phyloP scores from a whole-genome alignment of 768 basidiomycete species.

The Dictyophora rubrovolvata region DNA sequence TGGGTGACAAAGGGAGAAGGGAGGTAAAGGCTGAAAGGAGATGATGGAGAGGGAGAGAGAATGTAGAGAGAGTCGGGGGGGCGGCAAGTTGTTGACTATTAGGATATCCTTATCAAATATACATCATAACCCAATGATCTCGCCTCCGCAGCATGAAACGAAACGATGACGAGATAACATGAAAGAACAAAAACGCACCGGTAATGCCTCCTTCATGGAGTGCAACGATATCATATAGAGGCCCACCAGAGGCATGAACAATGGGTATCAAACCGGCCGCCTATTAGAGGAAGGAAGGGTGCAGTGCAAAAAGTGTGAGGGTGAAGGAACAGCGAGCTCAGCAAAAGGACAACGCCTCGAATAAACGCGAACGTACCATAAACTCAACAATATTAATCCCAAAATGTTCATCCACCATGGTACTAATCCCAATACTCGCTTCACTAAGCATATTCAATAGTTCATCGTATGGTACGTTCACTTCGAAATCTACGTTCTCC shows the following conservation, averaged over 20 bases:
- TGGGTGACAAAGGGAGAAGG: too few species aligned
- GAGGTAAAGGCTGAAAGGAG: too few species aligned
- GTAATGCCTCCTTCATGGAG: conserved; percentile 64
- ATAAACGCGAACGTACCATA: conserved; percentile 52
- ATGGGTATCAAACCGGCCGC: conserved; percentile 91
- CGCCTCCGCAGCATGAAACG: background rate
- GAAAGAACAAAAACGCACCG: conserved; percentile 27
- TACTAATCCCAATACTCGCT: conserved; percentile 81
- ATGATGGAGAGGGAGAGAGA: too few species aligned
- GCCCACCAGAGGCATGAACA: conserved; percentile 88
- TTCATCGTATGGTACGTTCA: conserved; percentile 71
- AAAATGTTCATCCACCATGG: conserved; percentile 98
- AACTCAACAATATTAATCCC: conserved; percentile 97
- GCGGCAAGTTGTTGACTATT: too few species aligned
- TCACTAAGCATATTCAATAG: conserved; percentile 62
- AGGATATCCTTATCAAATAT: too few species aligned
- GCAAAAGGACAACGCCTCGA: conserved; percentile 8
- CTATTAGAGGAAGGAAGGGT: conserved; percentile 34
- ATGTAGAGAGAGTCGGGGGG: too few species aligned
- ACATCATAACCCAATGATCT: too few species aligned
- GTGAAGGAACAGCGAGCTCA: conserved; percentile 11
- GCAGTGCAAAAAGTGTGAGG: too few species aligned
- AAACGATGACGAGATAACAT: background rate
- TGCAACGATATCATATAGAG: conserved; percentile 82
- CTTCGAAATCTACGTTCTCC: conserved; percentile 64